A percentile compares a stretch with the other conserved stretches of the same genome.
Conservation (phyloP, 352 stramenopile species). For the Phytopythium cucurbitacearum region DNA sequence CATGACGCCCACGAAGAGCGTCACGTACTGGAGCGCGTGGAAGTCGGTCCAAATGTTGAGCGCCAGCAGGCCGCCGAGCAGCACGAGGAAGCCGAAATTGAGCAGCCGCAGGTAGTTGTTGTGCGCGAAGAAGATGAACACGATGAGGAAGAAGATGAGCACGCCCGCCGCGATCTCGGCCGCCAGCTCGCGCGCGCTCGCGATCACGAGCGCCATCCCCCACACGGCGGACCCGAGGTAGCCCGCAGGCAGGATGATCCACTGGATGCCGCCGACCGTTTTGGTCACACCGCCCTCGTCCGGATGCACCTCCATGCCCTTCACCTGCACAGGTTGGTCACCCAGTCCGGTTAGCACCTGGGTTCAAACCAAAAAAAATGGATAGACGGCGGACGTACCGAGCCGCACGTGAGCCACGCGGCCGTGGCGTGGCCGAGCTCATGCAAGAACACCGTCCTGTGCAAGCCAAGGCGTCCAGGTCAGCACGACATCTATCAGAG, state of each 20-base stretch:
- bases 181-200: slow-evolving; percentile 49
- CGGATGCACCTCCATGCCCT: slow-evolving; percentile 86
- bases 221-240: slow-evolving; percentile 85
- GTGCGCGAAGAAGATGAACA: slow-evolving; percentile 87
- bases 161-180: slow-evolving; percentile 73
- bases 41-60: slow-evolving; percentile 62
- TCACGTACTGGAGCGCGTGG: slow-evolving; percentile 77
- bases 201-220: slow-evolving; percentile 84
- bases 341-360: neutral
- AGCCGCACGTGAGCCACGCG: slow-evolving; percentile 83
- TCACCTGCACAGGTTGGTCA: slow-evolving; percentile 33
- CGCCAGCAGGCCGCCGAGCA: slow-evolving; percentile 72
- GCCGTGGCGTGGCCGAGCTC: slow-evolving; percentile 81
- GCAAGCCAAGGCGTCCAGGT: neutral
- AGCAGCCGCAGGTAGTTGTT: slow-evolving; percentile 83
- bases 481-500: slow-evolving; percentile 5
- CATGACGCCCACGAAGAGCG: slow-evolving; percentile 89
- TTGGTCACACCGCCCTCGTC: slow-evolving; percentile 88
- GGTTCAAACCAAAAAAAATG: neutral
- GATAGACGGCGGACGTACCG: slow-evolving; percentile 17
- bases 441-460: slow-evolving; percentile 84
- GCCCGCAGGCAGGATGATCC: slow-evolving; percentile 73
- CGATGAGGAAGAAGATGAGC: slow-evolving; percentile 83
- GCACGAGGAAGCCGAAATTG: slow-evolving; percentile 80
- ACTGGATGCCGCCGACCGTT: slow-evolving; percentile 61